These are phyloP conservation scores for Fraxinus nigra DNA, from an alignment of 305 asterid genomes.

Conservation along the genomic window DNA sequence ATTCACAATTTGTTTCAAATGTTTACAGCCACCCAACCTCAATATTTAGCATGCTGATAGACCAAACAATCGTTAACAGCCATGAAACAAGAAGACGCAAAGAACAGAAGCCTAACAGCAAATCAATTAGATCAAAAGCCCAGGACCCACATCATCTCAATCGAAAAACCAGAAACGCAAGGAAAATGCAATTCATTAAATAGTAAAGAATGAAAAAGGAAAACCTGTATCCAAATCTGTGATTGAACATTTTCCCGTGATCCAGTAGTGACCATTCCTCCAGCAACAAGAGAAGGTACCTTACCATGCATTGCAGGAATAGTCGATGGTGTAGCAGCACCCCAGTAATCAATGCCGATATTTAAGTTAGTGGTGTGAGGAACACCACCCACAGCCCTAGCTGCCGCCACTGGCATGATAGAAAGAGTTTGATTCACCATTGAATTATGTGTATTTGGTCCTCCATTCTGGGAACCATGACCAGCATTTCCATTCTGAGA, in stretches of 20 bases:
- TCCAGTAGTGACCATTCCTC: constrained; percentile 59
- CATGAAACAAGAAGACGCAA: background rate
- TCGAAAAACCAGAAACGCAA: constrained; percentile 1
- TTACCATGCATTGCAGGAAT: constrained; percentile 67
- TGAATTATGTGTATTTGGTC: constrained; percentile 44
- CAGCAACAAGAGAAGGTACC: constrained; percentile 58
- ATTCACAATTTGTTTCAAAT: background rate
- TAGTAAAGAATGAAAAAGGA: background rate
- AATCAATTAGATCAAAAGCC: background rate
- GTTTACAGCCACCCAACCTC: background rate
- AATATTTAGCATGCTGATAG: background rate
- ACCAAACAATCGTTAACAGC: background rate
- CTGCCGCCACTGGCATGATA: constrained; percentile 53
- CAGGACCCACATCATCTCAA: constrained; percentile 3
- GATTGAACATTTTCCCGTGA: constrained; percentile 67
- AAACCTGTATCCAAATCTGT: constrained; percentile 72
- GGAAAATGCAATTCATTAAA: background rate
- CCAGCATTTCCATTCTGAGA: constrained; percentile 65
- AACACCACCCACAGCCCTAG: constrained; percentile 57
- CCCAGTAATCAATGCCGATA: constrained; percentile 91
- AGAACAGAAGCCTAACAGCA: background rate
- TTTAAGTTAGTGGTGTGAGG: constrained; percentile 83
- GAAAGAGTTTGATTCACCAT: constrained; percentile 51
- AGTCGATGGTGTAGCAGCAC: constrained; percentile 51
- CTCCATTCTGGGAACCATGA: constrained; percentile 75